A percentile compares a stretch with the other conserved stretches of the same genome.
Conservation (phyloP, 495 filamentous ascomycete genomes). For the Podospora fimiseda region DNA sequence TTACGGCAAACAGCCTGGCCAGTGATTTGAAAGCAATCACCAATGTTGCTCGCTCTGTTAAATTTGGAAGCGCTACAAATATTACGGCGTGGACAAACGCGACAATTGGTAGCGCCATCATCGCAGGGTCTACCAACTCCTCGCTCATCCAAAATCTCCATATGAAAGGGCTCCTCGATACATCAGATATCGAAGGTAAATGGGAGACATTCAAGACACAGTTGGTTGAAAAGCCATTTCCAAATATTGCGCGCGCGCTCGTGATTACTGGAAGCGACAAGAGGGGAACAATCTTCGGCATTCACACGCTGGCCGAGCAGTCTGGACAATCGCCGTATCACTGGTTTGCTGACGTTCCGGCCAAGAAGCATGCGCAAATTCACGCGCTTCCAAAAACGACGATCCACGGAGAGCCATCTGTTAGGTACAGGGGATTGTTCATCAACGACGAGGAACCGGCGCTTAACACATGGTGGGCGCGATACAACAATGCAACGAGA, state of each 20-base stretch:
- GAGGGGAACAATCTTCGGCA: conserved; percentile 54
- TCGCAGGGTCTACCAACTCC: conserved; percentile 52
- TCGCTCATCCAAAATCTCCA: conserved; percentile 41
- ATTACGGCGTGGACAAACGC: conserved; percentile 5
- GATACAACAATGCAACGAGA: conserved; percentile 14
- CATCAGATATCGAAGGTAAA: conserved; percentile 42
- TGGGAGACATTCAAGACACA: conserved; percentile 56
- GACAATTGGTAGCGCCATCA: conserved; percentile 37
- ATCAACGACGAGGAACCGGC: conserved; percentile 63
- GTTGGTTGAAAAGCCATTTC: conserved; percentile 44
- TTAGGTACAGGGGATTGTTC: conserved; percentile 63
- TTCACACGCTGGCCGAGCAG: conserved; percentile 58
- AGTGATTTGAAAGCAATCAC: conserved; percentile 54
- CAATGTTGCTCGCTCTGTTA: conserved; percentile 36
- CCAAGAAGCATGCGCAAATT: conserved; percentile 41
- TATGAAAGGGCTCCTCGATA: conserved; percentile 39
- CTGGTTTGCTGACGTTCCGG: conserved; percentile 57
- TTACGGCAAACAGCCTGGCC: conserved; percentile 51
- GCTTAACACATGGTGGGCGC: conserved; percentile 29
- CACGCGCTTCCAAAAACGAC: conserved; percentile 44
- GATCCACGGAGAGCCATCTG: conserved; percentile 47
- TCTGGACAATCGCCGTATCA: conserved; percentile 48
- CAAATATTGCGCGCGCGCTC: conserved; percentile 43
- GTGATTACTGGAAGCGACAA: conserved; percentile 57
- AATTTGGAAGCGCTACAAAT: conserved; percentile 19